These are phyloP conservation scores for Fagopyrum tataricum DNA, from an alignment of 148 eudicot genomes.

Conservation along the genomic window DNA sequence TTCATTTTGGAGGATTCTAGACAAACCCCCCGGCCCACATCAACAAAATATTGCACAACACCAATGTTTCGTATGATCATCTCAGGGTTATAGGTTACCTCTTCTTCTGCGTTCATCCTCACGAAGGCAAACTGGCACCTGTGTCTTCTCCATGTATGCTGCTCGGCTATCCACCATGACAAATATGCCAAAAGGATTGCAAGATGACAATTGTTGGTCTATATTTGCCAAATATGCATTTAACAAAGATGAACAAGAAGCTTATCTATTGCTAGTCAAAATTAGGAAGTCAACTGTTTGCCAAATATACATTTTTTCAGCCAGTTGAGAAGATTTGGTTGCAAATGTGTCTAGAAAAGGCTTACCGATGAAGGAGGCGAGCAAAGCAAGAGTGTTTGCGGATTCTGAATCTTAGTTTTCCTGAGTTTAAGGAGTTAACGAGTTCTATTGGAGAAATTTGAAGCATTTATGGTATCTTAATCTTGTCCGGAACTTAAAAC, in stretches of 20 bases:
- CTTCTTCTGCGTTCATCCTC: too few relatives aligned
- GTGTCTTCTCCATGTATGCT: too few relatives aligned
- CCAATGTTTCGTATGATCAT: too few relatives aligned
- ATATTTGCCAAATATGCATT: slow-evolving; percentile 18
- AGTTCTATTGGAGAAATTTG: not conserved
- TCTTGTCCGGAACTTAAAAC: not conserved
- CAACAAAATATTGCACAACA: too few relatives aligned
- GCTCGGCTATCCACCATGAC: too few relatives aligned
- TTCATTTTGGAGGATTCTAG: too few relatives aligned
- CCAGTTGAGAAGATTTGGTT: not conserved
- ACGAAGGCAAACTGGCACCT: too few relatives aligned
- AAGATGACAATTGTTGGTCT: slow-evolving; percentile 1
- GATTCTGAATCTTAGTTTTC: not conserved
- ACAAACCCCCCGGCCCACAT: too few relatives aligned
- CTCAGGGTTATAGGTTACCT: too few relatives aligned
- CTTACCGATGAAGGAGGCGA: not conserved
- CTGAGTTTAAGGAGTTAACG: not conserved
- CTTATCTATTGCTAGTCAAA: not conserved
- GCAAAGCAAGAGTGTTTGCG: not conserved
- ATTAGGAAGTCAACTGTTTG: slow-evolving; percentile 18
- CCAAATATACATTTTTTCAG: not conserved
- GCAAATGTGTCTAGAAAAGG: slow-evolving; percentile 1
- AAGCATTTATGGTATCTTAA: not conserved
- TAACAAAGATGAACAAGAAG: not conserved
- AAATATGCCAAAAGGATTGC: slow-evolving; percentile 14